phyloP scores from a whole-genome alignment of 331 rosid species.

The Saraca asoca region DNA sequence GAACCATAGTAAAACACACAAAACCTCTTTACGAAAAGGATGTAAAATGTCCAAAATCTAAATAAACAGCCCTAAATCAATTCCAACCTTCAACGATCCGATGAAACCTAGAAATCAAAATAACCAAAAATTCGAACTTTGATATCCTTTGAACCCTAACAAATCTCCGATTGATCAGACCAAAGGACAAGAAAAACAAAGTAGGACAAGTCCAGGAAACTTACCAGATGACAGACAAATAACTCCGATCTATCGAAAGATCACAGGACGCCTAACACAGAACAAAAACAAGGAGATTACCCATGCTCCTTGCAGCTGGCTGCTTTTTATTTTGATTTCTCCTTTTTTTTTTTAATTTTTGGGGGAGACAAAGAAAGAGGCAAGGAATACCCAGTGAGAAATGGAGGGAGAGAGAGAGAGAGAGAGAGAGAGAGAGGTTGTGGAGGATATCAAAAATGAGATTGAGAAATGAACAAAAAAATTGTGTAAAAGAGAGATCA shows the following conservation, averaged over 20 bases:
- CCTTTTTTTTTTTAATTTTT: conserved; percentile 32
- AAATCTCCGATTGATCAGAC: conserved; percentile 46
- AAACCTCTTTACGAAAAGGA: conserved; percentile 16
- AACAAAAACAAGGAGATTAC: conserved; percentile 35
- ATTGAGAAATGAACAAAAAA: conserved; percentile 21
- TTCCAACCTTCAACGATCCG: conserved; percentile 9
- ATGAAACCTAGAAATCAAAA: conserved; percentile 36
- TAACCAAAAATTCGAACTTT: conserved; percentile 36
- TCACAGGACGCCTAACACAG: conserved; percentile 33
- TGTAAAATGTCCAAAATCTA: conserved; percentile 10
- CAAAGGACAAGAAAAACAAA: conserved; percentile 5
- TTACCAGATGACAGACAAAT: conserved; percentile 43
- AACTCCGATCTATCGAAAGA: conserved; percentile 55
- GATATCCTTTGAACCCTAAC: conserved; percentile 39
- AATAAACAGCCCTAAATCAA: conserved; percentile 21
- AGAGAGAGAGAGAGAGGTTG: conserved; percentile 50
- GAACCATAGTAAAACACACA: conserved; percentile 19
- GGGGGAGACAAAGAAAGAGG: conserved; percentile 41
- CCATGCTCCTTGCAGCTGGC: conserved; percentile 24
- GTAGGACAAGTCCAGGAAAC: conserved; percentile 30
- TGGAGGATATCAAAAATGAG: conserved; percentile 49
- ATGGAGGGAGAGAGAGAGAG: conserved; percentile 53
- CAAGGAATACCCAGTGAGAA: conserved; percentile 48
- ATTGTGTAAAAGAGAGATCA: conserved; percentile 42
- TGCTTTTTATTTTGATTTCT: background rate